These are phyloP conservation scores for Macroventuria anomochaeta DNA, from an alignment of 2,329 filamentous ascomycete genomes.

Conservation along the genomic window DNA sequence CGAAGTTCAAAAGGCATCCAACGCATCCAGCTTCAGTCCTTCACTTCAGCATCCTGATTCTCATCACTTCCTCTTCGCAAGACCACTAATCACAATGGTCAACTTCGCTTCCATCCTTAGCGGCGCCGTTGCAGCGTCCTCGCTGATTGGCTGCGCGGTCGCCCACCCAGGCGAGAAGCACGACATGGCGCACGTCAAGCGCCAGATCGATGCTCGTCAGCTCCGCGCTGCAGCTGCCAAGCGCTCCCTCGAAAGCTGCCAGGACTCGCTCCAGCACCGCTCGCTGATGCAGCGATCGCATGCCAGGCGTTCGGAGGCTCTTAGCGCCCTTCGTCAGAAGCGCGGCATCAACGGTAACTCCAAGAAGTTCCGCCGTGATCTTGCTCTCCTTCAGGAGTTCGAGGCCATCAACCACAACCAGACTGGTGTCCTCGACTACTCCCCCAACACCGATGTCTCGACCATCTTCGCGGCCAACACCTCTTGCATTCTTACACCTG, in stretches of 20 bases:
- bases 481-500: conserved; percentile 34
- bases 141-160: conserved; percentile 22
- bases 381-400: conserved; percentile 39
- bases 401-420: conserved; percentile 42
- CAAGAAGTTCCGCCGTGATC: conserved; percentile 35
- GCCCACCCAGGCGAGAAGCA: conserved; percentile 47
- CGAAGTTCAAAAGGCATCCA: not conserved
- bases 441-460: conserved; percentile 17
- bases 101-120: conserved; percentile 28
- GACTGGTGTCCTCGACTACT: conserved; percentile 29
- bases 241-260: conserved; percentile 29
- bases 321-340: conserved; percentile 31
- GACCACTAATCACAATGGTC: conserved; percentile 23
- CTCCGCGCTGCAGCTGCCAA: conserved; percentile 25
- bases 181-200: conserved; percentile 37
- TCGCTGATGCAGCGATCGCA: conserved; percentile 28
- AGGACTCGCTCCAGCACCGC: conserved; percentile 26
- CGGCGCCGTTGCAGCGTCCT: conserved; percentile 25
- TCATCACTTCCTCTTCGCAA: not conserved
- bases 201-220: conserved; percentile 38
- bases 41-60: not conserved
- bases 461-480: conserved; percentile 33
- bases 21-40: not conserved
- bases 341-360: conserved; percentile 32
- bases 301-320: conserved; percentile 26